Conservation (phyloP, 1,284 basidiomycete species). For the Cerioporus squamosus region DNA sequence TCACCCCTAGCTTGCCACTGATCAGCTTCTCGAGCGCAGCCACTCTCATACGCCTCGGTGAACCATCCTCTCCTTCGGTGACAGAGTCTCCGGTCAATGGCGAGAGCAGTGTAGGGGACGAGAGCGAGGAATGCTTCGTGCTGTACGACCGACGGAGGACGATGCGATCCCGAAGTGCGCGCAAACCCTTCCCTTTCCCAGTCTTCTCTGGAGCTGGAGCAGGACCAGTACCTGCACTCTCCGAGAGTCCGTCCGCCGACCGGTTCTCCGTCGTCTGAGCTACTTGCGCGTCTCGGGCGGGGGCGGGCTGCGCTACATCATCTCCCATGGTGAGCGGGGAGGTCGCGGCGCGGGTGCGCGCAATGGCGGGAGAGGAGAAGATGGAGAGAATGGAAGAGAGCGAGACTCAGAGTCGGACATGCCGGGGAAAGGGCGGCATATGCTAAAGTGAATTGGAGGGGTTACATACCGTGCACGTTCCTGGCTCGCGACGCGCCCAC, state of each 20-base stretch:
- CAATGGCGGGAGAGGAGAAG: background rate
- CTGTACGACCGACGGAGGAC: conserved; percentile 20
- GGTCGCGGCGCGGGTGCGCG: conserved; percentile 1
- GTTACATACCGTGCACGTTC: background rate
- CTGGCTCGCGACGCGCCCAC: conserved; percentile 5
- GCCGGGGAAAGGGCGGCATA: background rate
- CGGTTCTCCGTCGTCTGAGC: background rate
- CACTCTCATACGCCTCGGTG: conserved; percentile 9
- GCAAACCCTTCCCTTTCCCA: conserved; percentile 16
- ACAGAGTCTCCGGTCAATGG: background rate
- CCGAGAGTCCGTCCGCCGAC: background rate
- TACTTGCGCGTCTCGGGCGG: background rate
- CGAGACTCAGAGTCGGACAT: background rate
- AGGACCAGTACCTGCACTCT: background rate
- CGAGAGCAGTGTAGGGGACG: conserved; percentile 12
- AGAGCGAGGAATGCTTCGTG: conserved; percentile 20
- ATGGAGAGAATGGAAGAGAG: background rate
- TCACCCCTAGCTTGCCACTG: conserved; percentile 7
- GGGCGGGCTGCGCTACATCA: conserved; percentile 1
- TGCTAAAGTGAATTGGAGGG: conserved; percentile 2
- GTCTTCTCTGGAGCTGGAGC: conserved; percentile 6
- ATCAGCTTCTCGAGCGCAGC: conserved; percentile 16
- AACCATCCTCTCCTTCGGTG: background rate
- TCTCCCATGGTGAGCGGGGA: conserved; percentile 8
- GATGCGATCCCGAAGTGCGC: conserved; percentile 19